Percentiles rank a stretch among this genome's conserved stretches.
Conservation (phyloP, 2,329 filamentous ascomycete genomes). For the Cordyceps pruinosa region DNA sequence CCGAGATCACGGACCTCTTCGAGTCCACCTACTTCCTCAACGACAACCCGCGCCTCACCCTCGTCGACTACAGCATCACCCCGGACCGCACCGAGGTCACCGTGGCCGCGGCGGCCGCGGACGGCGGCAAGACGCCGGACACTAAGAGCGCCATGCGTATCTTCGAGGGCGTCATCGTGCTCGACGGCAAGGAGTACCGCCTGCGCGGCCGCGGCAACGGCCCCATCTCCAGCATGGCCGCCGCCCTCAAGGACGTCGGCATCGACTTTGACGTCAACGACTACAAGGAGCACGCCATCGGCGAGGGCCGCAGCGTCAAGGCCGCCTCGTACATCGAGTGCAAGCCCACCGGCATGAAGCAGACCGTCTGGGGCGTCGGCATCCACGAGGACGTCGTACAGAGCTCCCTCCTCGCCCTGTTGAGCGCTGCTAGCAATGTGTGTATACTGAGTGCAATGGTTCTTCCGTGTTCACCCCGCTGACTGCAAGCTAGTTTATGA, state of each 20-base stretch:
- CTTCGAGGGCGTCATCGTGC: constrained; percentile 77
- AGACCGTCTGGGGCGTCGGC: constrained; percentile 83
- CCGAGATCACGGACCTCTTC: constrained; percentile 83
- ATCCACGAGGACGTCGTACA: constrained; percentile 91
- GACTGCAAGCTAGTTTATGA: not conserved
- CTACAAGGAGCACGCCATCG: constrained; percentile 95
- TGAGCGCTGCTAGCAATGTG: constrained; percentile 81
- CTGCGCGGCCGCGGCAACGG: constrained; percentile 81
- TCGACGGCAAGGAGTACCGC: constrained; percentile 72
- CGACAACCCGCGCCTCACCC: constrained; percentile 73
- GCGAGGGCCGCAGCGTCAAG: constrained; percentile 72
- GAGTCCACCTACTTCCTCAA: constrained; percentile 80
- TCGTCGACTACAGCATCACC: constrained; percentile 87
- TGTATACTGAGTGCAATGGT: too few species aligned
- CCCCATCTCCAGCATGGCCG: constrained; percentile 80
- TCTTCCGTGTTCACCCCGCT: not conserved
- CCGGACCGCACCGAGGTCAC: constrained; percentile 68
- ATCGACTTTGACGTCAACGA: constrained; percentile 86
- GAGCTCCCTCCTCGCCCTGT: constrained; percentile 76
- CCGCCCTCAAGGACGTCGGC: constrained; percentile 69
- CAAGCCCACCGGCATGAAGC: constrained; percentile 56
- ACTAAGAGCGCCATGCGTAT: constrained; percentile 72
- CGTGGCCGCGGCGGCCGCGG: constrained; percentile 66
- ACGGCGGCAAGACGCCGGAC: constrained; percentile 63
- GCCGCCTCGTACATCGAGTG: constrained; percentile 96